Percentiles rank a stretch among this genome's conserved stretches.
Conservation (phyloP, 805 yeast genomes). For the Schwanniomyces pseudopolymorphus region DNA sequence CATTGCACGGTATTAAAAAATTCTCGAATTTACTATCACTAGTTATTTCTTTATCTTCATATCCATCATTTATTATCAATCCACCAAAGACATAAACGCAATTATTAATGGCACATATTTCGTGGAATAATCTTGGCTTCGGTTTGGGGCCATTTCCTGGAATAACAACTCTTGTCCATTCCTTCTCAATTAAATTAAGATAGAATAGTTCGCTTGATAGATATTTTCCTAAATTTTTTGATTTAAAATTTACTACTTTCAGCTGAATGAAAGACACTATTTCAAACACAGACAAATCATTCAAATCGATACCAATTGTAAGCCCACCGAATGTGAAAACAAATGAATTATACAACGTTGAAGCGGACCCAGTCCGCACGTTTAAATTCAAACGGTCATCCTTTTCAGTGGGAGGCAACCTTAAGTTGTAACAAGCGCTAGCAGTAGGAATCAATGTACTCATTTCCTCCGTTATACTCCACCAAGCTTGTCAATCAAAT, state of each 20-base stretch:
- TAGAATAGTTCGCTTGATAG: constrained; percentile 65
- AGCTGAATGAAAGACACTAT: constrained; percentile 38
- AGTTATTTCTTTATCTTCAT: constrained; percentile 13
- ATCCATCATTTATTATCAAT: constrained; percentile 32
- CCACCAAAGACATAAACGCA: constrained; percentile 68
- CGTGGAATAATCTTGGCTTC: constrained; percentile 56
- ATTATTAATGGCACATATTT: constrained; percentile 50
- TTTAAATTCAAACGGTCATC: constrained; percentile 57
- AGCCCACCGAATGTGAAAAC: constrained; percentile 70
- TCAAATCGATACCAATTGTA: constrained; percentile 53
- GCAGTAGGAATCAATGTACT: constrained; percentile 64
- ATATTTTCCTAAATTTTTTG: constrained; percentile 31
- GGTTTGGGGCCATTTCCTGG: constrained; percentile 24
- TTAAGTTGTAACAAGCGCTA: constrained; percentile 56
- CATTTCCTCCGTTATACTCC: constrained; percentile 33
- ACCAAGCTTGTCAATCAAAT: too few species aligned
- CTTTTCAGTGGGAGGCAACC: constrained; percentile 52
- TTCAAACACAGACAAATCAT: constrained; percentile 36
- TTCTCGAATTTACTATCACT: constrained; percentile 12
- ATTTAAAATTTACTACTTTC: constrained; percentile 26
- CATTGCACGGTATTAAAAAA: constrained; percentile 51
- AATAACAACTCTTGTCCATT: constrained; percentile 50
- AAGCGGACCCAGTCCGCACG: constrained; percentile 68
- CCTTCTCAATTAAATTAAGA: constrained; percentile 56
- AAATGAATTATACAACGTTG: constrained; percentile 56